Evolutionary conservation across 1,284 basidiomycete genomes (phyloP).

Genomic region (Puccinia polysora): DNA sequence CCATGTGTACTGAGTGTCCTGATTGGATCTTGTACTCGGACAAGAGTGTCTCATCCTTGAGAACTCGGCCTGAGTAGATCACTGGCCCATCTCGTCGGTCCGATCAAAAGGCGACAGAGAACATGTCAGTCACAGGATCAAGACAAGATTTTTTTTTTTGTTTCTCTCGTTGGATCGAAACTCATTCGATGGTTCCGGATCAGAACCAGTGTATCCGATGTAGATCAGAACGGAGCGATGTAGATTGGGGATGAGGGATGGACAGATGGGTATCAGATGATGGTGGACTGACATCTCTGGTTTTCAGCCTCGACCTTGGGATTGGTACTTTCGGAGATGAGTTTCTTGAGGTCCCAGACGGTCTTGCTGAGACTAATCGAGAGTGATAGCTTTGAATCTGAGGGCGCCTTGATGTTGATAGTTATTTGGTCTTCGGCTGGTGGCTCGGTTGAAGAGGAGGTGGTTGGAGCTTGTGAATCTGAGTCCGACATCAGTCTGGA

Average conservation of each 20-base stretch:
- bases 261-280: too few relatives aligned
- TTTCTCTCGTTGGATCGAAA: too few relatives aligned
- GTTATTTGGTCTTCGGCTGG: conserved; percentile 39
- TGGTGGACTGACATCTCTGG: conserved; percentile 22
- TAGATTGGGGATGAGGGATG: background rate
- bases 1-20: conserved; percentile 58
- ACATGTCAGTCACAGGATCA: too few relatives aligned
- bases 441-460: conserved; percentile 2
- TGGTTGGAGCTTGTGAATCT: background rate
- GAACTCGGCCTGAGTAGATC: conserved; percentile 53
- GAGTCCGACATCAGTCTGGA: background rate
- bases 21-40: conserved; percentile 78
- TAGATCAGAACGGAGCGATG: background rate
- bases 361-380: conserved; percentile 64
- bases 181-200: too few relatives aligned
- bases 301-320: conserved; percentile 58
- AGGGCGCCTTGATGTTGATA: conserved; percentile 50
- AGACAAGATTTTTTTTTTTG: too few relatives aligned
- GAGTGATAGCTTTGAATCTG: conserved; percentile 67
- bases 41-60: conserved; percentile 73
- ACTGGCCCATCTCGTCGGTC: too few relatives aligned
- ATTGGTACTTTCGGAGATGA: conserved; percentile 73
- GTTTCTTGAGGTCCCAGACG: conserved; percentile 76
- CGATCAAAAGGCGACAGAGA: too few relatives aligned
- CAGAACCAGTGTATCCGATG: too few relatives aligned